phyloP scores from a whole-genome alignment of 2,329 filamentous ascomycete genomes.

The Paramyrothecium roridum region DNA sequence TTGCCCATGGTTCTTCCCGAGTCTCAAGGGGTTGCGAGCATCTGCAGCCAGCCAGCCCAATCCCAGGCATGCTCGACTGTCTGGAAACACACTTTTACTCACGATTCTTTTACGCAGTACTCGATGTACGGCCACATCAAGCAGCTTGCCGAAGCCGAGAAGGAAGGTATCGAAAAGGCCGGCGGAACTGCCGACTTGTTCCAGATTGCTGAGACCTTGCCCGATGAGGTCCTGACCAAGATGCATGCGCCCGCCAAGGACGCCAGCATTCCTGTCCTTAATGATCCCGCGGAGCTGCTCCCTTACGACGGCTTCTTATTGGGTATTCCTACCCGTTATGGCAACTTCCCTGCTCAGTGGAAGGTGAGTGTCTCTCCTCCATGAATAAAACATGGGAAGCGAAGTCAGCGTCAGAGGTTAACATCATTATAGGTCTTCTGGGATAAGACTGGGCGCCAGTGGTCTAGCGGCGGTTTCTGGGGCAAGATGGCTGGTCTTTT shows the following conservation, averaged over 20 bases:
- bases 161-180: slow-evolving; percentile 82
- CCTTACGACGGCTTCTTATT: slow-evolving; percentile 86
- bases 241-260: slow-evolving; percentile 85
- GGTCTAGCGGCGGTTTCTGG: slow-evolving; percentile 71
- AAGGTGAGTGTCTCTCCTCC: slow-evolving; percentile 46
- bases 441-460: slow-evolving; percentile 86
- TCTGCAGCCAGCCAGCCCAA: slow-evolving; percentile 3
- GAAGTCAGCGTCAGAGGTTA: not conserved
- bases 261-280: slow-evolving; percentile 60
- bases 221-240: slow-evolving; percentile 78
- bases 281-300: slow-evolving; percentile 58
- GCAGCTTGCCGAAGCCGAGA: slow-evolving; percentile 82
- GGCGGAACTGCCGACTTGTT: slow-evolving; percentile 79
- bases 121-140: slow-evolving; percentile 92
- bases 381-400: not conserved
- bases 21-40: not conserved
- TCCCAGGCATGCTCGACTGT: not conserved
- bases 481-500: slow-evolving; percentile 93
- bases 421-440: slow-evolving; percentile 58
- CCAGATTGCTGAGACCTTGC: slow-evolving; percentile 87
- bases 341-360: slow-evolving; percentile 96
- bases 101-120: slow-evolving; percentile 55
- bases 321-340: slow-evolving; percentile 93
- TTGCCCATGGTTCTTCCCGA: not conserved
- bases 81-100: slow-evolving; percentile 3